Percentiles rank a stretch among this genome's conserved stretches.
Conservation (phyloP, 75 land plant genomes). For the Selaginella tamariscina region DNA sequence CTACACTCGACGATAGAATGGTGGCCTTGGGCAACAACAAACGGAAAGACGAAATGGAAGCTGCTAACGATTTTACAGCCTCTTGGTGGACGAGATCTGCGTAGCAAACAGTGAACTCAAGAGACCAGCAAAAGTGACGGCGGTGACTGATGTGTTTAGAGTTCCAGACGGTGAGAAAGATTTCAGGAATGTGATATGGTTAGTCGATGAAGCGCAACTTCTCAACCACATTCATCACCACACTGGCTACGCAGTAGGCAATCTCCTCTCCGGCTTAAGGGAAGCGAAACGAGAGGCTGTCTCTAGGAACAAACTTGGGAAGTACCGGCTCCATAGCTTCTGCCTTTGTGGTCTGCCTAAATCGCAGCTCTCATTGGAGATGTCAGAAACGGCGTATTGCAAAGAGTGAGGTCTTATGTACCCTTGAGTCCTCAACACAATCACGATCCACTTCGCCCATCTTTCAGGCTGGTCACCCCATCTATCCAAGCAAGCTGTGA, state of each 20-base stretch:
- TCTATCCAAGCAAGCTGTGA: neutral
- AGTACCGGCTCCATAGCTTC: neutral
- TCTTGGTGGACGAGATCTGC: neutral
- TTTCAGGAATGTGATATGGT: neutral
- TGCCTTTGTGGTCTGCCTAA: neutral
- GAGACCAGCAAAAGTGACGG: neutral
- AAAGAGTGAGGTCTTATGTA: no score
- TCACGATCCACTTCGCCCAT: constrained; percentile 1
- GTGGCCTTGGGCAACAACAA: neutral
- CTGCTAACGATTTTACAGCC: neutral
- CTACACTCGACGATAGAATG: neutral
- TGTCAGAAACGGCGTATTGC: neutral
- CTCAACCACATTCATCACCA: neutral
- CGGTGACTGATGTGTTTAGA: neutral
- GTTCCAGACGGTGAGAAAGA: neutral
- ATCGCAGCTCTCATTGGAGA: neutral
- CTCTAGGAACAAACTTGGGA: neutral
- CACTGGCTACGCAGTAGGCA: neutral
- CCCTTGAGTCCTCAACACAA: neutral
- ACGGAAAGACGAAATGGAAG: neutral
- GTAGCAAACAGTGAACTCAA: neutral
- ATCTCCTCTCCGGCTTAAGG: neutral
- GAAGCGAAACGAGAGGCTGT: neutral
- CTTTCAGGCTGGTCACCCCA: neutral
- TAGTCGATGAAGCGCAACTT: neutral